Conservation (phyloP, 2,329 filamentous ascomycete species). For the Magnaporthiopsis poae region DNA sequence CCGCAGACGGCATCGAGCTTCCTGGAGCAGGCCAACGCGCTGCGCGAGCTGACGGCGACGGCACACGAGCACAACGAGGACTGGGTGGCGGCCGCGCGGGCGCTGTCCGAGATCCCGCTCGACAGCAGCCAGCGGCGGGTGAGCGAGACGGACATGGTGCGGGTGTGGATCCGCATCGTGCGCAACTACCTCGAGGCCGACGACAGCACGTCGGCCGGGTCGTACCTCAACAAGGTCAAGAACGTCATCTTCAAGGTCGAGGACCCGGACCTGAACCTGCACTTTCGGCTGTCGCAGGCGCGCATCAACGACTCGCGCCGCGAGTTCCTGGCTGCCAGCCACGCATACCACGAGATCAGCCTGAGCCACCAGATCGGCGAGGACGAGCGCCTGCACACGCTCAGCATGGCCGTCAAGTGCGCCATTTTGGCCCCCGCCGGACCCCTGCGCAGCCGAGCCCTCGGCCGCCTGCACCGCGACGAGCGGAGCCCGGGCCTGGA, state of each 20-base stretch:
- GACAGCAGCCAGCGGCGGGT: conserved; percentile 82
- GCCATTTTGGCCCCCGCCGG: conserved; percentile 87
- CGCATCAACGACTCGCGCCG: conserved; percentile 86
- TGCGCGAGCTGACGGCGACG: conserved; percentile 72
- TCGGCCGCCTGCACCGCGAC: conserved; percentile 86
- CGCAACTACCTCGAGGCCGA: conserved; percentile 90
- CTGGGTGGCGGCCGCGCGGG: conserved; percentile 65
- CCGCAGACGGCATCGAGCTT: conserved; percentile 53
- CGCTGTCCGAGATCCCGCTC: conserved; percentile 73
- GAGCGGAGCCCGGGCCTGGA: conserved; percentile 66
- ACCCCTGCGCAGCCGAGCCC: conserved; percentile 66
- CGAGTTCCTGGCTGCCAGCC: conserved; percentile 76
- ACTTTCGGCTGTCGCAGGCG: conserved; percentile 85
- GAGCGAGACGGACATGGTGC: conserved; percentile 69
- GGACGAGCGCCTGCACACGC: conserved; percentile 72
- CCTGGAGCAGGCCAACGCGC: conserved; percentile 70
- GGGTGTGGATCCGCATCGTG: conserved; percentile 86
- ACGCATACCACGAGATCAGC: conserved; percentile 81
- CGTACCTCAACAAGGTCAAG: conserved; percentile 89
- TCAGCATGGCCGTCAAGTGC: conserved; percentile 81
- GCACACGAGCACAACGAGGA: conserved; percentile 78
- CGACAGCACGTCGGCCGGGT: conserved; percentile 74
- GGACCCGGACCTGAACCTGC: conserved; percentile 64
- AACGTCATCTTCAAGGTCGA: conserved; percentile 73
- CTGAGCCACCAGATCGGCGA: conserved; percentile 71